Evolutionary conservation across 176 grass and related monocot species (phyloP).

Genomic region (Carex littledalei): DNA sequence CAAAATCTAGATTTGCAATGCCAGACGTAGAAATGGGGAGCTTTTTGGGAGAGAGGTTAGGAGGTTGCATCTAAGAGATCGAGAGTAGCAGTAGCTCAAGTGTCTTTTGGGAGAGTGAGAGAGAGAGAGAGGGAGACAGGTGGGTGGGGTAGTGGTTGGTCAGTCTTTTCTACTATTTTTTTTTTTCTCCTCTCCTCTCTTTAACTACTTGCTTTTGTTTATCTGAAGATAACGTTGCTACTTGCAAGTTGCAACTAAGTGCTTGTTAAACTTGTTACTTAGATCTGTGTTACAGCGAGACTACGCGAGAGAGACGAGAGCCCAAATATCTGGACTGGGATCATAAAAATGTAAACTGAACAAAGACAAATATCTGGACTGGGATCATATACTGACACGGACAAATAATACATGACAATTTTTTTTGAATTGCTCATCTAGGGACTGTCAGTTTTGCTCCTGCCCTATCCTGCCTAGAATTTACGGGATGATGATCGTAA

Average conservation of each 20-base stretch:
- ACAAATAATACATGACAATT: not conserved
- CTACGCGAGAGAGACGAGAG: no score
- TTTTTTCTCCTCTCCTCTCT: not conserved
- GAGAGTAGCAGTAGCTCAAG: conserved; percentile 13
- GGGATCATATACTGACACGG: not conserved
- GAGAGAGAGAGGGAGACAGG: not conserved
- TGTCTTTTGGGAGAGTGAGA: conserved; percentile 6
- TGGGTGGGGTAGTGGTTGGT: not conserved
- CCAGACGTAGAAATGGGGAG: not conserved
- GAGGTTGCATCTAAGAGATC: conserved; percentile 16
- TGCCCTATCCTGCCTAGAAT: not conserved
- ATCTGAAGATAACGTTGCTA: no score
- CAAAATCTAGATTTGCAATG: not conserved
- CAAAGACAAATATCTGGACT: not conserved
- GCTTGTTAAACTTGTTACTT: not conserved
- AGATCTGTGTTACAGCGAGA: not conserved
- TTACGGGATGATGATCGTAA: no score
- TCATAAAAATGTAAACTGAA: no score
- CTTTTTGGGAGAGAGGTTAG: not conserved
- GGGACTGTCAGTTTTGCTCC: not conserved
- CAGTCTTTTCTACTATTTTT: not conserved
- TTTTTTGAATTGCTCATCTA: not conserved
- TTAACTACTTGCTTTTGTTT: no score
- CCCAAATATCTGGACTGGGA: no score
- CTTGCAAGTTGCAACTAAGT: not conserved